phyloP scores from a whole-genome alignment of 257 asterid genomes.

The Solanum bukasovii region DNA sequence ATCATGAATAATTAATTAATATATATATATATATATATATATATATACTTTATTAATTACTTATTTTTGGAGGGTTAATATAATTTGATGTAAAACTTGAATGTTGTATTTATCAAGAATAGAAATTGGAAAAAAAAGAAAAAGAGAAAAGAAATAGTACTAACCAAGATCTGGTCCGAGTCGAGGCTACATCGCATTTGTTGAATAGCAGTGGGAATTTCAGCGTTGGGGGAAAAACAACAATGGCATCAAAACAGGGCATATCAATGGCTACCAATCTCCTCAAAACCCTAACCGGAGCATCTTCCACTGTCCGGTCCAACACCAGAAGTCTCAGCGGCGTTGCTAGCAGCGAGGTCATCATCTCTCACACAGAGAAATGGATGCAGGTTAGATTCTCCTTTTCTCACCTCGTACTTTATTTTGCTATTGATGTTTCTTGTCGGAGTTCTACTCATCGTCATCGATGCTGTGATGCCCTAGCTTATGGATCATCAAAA shows the following conservation, averaged over 20 bases:
- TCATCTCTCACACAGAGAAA: conserved; percentile 64
- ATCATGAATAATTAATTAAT: no score
- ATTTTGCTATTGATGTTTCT: neutral
- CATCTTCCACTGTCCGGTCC: neutral
- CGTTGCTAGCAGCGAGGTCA: conserved; percentile 23
- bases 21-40: no score
- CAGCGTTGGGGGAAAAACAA: neutral
- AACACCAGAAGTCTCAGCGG: conserved; percentile 32
- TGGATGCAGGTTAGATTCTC: conserved; percentile 69
- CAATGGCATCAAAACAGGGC: conserved; percentile 43
- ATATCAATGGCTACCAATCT: conserved; percentile 29
- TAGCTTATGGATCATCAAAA: neutral
- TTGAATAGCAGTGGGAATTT: neutral
- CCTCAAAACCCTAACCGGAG: conserved; percentile 35
- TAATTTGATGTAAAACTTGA: neutral
- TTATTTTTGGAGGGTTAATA: neutral
- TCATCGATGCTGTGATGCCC: neutral
- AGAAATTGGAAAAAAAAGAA: neutral
- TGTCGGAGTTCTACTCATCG: neutral
- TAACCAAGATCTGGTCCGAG: neutral
- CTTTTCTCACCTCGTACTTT: neutral
- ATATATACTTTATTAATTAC: no score
- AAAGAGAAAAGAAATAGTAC: neutral
- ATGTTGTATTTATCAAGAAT: neutral
- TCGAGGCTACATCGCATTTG: neutral